Evolutionary conservation across 2,329 filamentous ascomycete species (phyloP), one percentile per base, ranked within the genome.

Genomic region (Ophiocordyceps camponoti-leonardi): DNA sequence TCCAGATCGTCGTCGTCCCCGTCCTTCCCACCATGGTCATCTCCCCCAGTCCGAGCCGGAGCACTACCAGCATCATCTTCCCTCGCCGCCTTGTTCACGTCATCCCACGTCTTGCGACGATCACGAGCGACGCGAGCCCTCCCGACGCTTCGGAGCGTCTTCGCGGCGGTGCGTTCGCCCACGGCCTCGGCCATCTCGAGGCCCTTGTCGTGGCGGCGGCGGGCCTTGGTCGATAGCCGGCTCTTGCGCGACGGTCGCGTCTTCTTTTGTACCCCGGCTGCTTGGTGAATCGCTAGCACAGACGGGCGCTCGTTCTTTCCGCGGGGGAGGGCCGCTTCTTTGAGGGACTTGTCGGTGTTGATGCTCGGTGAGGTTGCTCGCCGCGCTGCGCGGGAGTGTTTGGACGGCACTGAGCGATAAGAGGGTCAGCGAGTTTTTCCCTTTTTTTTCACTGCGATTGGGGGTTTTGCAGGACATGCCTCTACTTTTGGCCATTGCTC

Each of bases 381-480:
- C 56, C 83, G 76, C 39, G 82, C 81, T 48, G 81, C 82, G 51
- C 84, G 81, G 45, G 84, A 88, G 66, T 81, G 82, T 47, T 77
- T 62, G 5, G 82, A 84, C 37, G 69, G 68, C 46, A 67, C 79
- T 83, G 56, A 18, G 14, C 19, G 18, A 22, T n/a, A 16, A 8
- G 23, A 19, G 35, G 41, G 12, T 30, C 6, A 43, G 37, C 8
- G 18, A 18, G 16, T 2, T 37, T 16, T n/a, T n/a, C n/a, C 6
- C 12, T 4, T 10, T 10, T 37, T 16, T 35, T 18, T 4, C 16
- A 19, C 4, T 13, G 22, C 6, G n/a, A 1, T n/a, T 20, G 14
- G 1, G 22, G 30, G 30, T 12, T 11, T 30, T 8, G 22, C 26
- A 26, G 4, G 16, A 7, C 20, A 4, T 40, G 49, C 50, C 46